A percentile compares a stretch with the other conserved stretches of the same genome.
Evolutionary conservation across 2,329 filamentous ascomycete genomes (phyloP).

Genomic region (Chaetomiaceae sp.): DNA sequence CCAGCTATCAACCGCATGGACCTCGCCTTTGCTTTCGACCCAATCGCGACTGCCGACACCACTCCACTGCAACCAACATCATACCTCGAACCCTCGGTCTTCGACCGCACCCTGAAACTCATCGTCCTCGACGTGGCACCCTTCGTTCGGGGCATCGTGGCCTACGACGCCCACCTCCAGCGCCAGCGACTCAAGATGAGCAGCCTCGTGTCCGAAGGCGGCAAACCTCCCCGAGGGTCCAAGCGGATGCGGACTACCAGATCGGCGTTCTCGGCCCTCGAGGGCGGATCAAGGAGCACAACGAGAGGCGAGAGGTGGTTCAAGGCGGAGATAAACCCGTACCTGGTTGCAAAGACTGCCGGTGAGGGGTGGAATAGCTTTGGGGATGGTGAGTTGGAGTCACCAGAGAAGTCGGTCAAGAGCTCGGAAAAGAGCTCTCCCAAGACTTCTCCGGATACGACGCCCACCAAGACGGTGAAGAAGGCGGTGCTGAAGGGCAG

Average conservation of each 20-base stretch:
- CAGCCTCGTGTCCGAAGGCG: slow-evolving; percentile 50
- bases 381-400: slow-evolving; percentile 1
- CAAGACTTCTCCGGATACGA: slow-evolving; percentile 6
- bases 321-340: slow-evolving; percentile 49
- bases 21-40: slow-evolving; percentile 56
- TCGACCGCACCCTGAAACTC: slow-evolving; percentile 65
- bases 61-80: slow-evolving; percentile 30
- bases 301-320: slow-evolving; percentile 69
- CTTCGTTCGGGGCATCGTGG: slow-evolving; percentile 80
- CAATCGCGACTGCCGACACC: slow-evolving; percentile 48
- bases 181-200: slow-evolving; percentile 57
- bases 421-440: slow-evolving; percentile 1
- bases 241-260: slow-evolving; percentile 61
- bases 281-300: slow-evolving; percentile 58
- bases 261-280: slow-evolving; percentile 63
- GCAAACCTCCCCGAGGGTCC: slow-evolving; percentile 22
- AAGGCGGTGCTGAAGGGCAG: slow-evolving; percentile 9
- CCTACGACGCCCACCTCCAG: slow-evolving; percentile 68
- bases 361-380: slow-evolving; percentile 29
- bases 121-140: slow-evolving; percentile 79
- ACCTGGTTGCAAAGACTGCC: slow-evolving; percentile 54
- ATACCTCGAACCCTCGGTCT: slow-evolving; percentile 63
- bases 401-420: background rate
- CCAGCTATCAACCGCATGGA: slow-evolving; percentile 44
- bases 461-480: slow-evolving; percentile 11